phyloP scores from a whole-genome alignment of 2,329 filamentous ascomycete species.

The Monilinia vaccinii-corymbosi region DNA sequence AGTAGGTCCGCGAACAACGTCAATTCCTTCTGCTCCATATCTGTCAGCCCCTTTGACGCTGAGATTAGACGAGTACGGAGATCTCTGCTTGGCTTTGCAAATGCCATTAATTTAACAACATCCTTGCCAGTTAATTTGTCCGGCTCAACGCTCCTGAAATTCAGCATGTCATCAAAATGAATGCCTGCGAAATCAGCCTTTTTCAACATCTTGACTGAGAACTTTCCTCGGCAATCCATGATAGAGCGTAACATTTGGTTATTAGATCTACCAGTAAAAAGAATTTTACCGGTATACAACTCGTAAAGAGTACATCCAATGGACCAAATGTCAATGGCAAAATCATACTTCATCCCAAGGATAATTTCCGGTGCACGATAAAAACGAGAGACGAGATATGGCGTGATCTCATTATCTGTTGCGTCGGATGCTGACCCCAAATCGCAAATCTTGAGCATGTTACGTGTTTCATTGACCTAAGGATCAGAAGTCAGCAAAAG shows the following conservation, averaged over 20 bases:
- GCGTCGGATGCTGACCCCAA: constrained; percentile 90
- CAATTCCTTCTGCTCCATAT: constrained; percentile 67
- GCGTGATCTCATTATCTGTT: constrained; percentile 84
- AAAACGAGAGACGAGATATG: constrained; percentile 93
- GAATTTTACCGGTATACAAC: constrained; percentile 92
- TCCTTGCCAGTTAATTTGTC: constrained; percentile 84
- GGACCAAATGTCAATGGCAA: constrained; percentile 94
- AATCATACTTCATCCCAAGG: constrained; percentile 90
- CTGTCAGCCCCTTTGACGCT: constrained; percentile 63
- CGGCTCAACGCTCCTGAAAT: constrained; percentile 76
- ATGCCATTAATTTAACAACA: constrained; percentile 55
- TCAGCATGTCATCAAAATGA: constrained; percentile 78
- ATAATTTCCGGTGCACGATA: constrained; percentile 97
- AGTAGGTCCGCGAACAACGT: constrained; percentile 79
- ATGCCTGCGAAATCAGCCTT: constrained; percentile 65
- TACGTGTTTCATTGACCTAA: constrained; percentile 69
- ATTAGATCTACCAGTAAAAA: constrained; percentile 91
- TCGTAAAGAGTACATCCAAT: constrained; percentile 96
- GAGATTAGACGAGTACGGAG: constrained; percentile 71
- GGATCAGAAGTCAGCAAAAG: constrained; percentile 11
- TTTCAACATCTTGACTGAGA: constrained; percentile 81
- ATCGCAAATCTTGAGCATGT: constrained; percentile 88
- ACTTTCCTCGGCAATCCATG: constrained; percentile 90
- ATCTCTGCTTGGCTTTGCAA: constrained; percentile 70
- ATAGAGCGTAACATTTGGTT: constrained; percentile 97